Evolutionary conservation across 2,329 filamentous ascomycete species (phyloP).

Genomic region (Monilinia aucupariae): DNA sequence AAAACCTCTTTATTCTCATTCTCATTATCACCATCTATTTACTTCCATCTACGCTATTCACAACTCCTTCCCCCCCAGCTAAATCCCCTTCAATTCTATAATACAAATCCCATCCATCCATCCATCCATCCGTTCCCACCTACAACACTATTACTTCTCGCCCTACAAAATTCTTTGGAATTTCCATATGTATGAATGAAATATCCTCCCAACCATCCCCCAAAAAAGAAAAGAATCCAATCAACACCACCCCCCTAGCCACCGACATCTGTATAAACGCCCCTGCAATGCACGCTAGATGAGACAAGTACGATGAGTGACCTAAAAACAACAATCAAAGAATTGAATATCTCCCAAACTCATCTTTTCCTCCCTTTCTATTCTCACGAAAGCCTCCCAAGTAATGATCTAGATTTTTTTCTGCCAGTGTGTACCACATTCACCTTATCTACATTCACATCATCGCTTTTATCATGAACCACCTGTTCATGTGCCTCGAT

Average conservation of each 20-base stretch:
- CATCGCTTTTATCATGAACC: not conserved
- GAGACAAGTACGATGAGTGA: not conserved
- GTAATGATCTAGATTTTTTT: not conserved
- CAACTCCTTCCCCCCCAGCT: too few species aligned
- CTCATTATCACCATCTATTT: too few species aligned
- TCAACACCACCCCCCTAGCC: not conserved
- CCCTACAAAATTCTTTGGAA: too few species aligned
- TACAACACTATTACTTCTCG: too few species aligned
- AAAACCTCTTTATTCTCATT: too few species aligned
- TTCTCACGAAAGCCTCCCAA: not conserved
- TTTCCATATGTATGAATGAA: too few species aligned
- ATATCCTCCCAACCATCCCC: too few species aligned
- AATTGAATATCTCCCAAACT: not conserved
- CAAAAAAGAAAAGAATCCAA: not conserved
- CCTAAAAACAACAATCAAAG: not conserved
- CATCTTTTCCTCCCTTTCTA: not conserved
- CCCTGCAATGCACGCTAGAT: conserved; percentile 5
- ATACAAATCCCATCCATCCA: too few species aligned
- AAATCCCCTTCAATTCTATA: too few species aligned
- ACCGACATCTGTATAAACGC: conserved; percentile 6
- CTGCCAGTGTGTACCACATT: not conserved
- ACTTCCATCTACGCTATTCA: too few species aligned
- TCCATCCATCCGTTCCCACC: too few species aligned
- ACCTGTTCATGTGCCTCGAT: not conserved
- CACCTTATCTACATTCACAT: not conserved